Percentiles rank a stretch among this genome's conserved stretches.
phyloP scores from a whole-genome alignment of 768 basidiomycete species.

The Sporobolomyces phaffii region DNA sequence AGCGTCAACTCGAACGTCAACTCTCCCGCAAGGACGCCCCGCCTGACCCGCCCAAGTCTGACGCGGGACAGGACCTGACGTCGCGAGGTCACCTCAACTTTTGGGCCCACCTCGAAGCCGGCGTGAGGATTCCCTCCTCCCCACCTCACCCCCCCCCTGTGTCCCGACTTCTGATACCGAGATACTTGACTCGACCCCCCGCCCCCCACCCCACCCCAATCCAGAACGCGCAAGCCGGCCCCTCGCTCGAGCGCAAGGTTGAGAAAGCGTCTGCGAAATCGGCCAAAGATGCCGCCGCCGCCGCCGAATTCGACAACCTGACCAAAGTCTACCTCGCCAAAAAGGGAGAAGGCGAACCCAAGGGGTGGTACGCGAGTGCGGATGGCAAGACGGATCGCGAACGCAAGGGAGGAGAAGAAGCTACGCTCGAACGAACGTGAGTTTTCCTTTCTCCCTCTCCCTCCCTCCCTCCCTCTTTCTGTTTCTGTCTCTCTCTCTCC shows the following conservation, averaged over 20 bases:
- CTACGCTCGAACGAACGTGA: conserved; percentile 32
- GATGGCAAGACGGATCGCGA: conserved; percentile 34
- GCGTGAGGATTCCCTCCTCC: neutral
- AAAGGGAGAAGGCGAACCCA: conserved; percentile 26
- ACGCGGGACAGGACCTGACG: too few relatives aligned
- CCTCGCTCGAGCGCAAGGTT: conserved; percentile 4
- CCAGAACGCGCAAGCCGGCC: too few relatives aligned
- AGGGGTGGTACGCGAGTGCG: conserved; percentile 29
- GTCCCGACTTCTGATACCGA: too few relatives aligned
- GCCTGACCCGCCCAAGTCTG: too few relatives aligned
- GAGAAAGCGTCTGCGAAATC: conserved; percentile 7
- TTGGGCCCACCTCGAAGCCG: conserved; percentile 33
- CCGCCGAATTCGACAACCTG: neutral
- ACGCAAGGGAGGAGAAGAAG: conserved; percentile 25
- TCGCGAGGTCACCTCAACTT: conserved; percentile 34
- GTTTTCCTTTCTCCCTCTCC: too few relatives aligned
- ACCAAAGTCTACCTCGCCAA: conserved; percentile 37
- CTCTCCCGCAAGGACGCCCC: conserved; percentile 5
- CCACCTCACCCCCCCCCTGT: too few relatives aligned
- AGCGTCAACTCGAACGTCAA: conserved; percentile 10
- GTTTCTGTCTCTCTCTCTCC: too few relatives aligned
- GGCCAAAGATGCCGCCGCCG: conserved; percentile 5
- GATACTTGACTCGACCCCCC: too few relatives aligned
- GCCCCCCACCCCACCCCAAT: too few relatives aligned
- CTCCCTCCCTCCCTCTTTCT: too few relatives aligned